A percentile compares a stretch with the other conserved stretches of the same genome.
Evolutionary conservation across 257 asterid genomes (phyloP).

Genomic region (Echites panduratus): DNA sequence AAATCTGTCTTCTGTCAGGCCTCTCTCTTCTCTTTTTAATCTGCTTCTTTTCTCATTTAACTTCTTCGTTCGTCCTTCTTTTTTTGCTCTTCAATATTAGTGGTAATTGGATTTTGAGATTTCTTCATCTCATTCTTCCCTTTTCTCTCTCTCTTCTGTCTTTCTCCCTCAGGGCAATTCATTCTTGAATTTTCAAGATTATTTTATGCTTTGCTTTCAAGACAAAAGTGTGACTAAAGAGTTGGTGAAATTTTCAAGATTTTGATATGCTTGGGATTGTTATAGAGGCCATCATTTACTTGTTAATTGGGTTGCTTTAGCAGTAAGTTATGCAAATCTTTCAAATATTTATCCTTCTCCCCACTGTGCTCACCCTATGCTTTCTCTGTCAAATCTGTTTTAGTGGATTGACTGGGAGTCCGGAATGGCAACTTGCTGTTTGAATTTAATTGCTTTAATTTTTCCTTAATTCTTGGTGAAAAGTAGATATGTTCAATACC

Average conservation of each 20-base stretch:
- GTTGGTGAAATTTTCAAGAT: neutral
- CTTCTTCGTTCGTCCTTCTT: constrained; percentile 5
- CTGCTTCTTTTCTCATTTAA: neutral
- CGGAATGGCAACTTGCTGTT: neutral
- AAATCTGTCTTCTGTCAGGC: neutral
- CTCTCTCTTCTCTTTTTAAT: neutral
- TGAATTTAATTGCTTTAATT: neutral
- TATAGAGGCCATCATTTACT: constrained; percentile 14
- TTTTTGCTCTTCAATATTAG: neutral
- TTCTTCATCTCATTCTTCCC: neutral
- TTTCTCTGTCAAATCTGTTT: neutral
- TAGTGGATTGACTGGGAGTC: constrained; percentile 2
- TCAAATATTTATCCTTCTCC: neutral
- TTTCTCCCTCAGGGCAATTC: neutral
- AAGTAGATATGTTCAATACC: neutral
- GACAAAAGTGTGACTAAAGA: neutral
- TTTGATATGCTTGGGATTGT: constrained; percentile 11
- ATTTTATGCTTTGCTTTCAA: constrained; percentile 11
- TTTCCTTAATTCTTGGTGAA: neutral
- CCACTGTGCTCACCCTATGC: neutral
- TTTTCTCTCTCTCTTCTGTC: neutral
- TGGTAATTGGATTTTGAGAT: neutral
- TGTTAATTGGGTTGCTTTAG: constrained; percentile 24
- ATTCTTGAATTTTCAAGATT: constrained; percentile 9
- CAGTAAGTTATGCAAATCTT: constrained; percentile 20